Evolutionary conservation across 2,329 filamentous ascomycete species (phyloP), one percentile per base, ranked within the genome.

Genomic region (Waltergamsia citrina): DNA sequence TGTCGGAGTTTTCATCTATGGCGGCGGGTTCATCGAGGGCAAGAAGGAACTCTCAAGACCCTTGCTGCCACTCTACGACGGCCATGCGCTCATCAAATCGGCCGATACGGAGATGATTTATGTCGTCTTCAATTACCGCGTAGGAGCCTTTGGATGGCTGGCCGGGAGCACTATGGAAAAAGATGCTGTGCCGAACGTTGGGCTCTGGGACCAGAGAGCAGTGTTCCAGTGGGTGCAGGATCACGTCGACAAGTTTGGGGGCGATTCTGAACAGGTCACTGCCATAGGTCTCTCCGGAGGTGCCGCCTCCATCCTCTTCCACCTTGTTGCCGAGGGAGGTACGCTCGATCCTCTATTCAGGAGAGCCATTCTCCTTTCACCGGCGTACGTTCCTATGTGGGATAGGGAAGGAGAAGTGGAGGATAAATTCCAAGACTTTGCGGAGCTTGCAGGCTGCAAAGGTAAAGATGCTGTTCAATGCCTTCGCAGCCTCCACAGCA

Each of bases 111-210:
- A 69, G 36, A 78, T 86, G 20, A 57, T 88, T 0, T 73, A 85
- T 1, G 79, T 87, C 3, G 78, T 67, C 7, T 70, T 85, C 56
- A 87, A 85, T 54, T 87, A 88, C 15, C 76, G 84, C 4, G 80
- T 88, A 8, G 81, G 82, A 0, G 68, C 73, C 0, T 86, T 77
- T 43, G 83, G 84, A 0, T 88, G 86, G 48, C 62, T 88, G 7
- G 71, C 74, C 35, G 57, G 69, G n/a, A 69, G 79, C 43, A 48
- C 41, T 43, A 69, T 72, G 16, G 17, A 32, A 20, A 22, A 32
- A n/a, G 19, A 20, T 6, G 30, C 17, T 3, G 70, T 67, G 37
- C 49, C 77, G 21, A 87, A 87, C 51, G 77, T 76, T 43, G 83
- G 83, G 2, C 59, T 87, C 2, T 69, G 71, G 22, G 82, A 87